phyloP scores from a whole-genome alignment of 1,284 basidiomycete genomes.

The Ustilago hordei region DNA sequence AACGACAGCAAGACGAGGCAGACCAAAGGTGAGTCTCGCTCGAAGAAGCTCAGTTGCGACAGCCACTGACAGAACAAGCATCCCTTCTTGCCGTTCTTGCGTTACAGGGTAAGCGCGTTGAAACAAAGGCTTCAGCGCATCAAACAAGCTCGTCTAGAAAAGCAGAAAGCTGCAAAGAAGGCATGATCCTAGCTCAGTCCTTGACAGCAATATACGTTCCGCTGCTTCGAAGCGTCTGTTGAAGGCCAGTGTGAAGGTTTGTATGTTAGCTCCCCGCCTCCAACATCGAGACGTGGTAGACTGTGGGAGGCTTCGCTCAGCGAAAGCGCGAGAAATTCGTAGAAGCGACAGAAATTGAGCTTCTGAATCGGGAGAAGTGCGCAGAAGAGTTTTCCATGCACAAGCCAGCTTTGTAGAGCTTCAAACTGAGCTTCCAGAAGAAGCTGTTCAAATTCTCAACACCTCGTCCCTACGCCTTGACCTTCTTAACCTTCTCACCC shows the following conservation, averaged over 20 bases:
- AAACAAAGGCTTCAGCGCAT: constrained; percentile 48
- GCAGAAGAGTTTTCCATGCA: constrained; percentile 1
- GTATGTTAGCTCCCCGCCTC: background rate
- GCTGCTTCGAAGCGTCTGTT: background rate
- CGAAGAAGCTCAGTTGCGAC: too few species aligned
- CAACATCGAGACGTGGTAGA: constrained; percentile 2
- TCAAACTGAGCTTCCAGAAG: background rate
- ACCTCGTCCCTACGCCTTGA: background rate
- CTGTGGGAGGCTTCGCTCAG: constrained; percentile 39
- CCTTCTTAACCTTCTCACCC: background rate
- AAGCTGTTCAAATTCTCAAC: background rate
- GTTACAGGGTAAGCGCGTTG: constrained; percentile 40
- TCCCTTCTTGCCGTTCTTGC: background rate
- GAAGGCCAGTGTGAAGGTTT: background rate
- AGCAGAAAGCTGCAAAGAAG: constrained; percentile 27
- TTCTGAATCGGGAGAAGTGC: constrained; percentile 6
- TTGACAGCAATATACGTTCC: background rate
- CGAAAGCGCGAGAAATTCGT: constrained; percentile 44
- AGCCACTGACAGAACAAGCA: background rate
- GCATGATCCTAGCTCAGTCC: background rate
- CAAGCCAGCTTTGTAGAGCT: background rate
- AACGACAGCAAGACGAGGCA: constrained; percentile 59
- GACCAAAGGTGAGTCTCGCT: constrained; percentile 51
- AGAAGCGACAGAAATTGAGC: constrained; percentile 13
- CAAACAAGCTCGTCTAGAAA: constrained; percentile 42